These are phyloP conservation scores for Rhexocercosporidium sp. DNA, from an alignment of 2,329 filamentous ascomycete genomes.

Conservation along the genomic window DNA sequence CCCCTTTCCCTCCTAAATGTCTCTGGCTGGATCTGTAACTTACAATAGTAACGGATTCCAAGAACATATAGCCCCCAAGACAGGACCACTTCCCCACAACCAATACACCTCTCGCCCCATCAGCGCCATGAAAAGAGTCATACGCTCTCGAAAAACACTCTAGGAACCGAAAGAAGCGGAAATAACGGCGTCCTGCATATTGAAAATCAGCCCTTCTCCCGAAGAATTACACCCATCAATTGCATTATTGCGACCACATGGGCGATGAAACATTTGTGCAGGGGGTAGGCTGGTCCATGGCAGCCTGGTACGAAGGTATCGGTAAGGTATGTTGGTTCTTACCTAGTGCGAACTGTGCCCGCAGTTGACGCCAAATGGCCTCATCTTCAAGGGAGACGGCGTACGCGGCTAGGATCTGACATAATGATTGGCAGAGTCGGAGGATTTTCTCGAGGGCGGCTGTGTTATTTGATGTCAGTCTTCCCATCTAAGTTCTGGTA, in stretches of 20 bases:
- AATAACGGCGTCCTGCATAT: constrained; percentile 60
- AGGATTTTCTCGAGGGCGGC: constrained; percentile 66
- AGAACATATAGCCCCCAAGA: constrained; percentile 68
- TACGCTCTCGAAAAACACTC: constrained; percentile 61
- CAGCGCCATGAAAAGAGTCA: constrained; percentile 43
- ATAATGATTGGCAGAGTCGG: constrained; percentile 59
- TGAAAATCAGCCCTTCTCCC: not conserved
- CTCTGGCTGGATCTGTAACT: constrained; percentile 44
- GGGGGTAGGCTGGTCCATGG: not conserved
- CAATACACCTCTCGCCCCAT: not conserved
- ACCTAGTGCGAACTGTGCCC: constrained; percentile 51
- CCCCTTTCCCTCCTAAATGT: not conserved
- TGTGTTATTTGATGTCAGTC: constrained; percentile 36
- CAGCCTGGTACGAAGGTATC: not conserved
- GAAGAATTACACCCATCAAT: not conserved
- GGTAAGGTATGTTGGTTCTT: constrained; percentile 22
- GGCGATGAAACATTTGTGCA: not conserved
- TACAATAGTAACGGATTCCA: constrained; percentile 68
- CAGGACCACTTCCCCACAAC: constrained; percentile 59
- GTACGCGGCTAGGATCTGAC: constrained; percentile 54
- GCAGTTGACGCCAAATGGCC: constrained; percentile 45
- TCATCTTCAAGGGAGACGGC: constrained; percentile 46
- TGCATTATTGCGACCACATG: too few relatives aligned
- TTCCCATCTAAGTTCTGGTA: not conserved
- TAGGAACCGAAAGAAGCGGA: constrained; percentile 72